These are phyloP conservation scores for Peronospora farinosa DNA, from an alignment of 352 stramenopile species.

Conservation along the genomic window DNA sequence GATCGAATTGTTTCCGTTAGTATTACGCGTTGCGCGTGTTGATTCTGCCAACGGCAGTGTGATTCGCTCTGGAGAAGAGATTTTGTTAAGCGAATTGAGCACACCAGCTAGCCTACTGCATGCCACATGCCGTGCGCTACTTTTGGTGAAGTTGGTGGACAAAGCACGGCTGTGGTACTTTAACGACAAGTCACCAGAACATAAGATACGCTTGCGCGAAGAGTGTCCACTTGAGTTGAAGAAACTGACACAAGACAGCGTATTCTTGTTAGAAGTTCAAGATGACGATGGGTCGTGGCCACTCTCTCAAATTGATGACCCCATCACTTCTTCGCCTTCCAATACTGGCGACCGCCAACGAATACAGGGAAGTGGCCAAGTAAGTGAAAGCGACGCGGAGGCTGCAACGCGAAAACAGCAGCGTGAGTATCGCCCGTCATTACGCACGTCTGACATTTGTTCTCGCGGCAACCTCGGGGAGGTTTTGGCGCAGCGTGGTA, in stretches of 20 bases:
- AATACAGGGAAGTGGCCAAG: constrained; percentile 13
- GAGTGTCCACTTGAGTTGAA: constrained; percentile 44
- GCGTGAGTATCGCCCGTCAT: constrained; percentile 36
- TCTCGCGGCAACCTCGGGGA: constrained; percentile 62
- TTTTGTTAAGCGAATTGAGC: constrained; percentile 60
- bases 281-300: constrained; percentile 83
- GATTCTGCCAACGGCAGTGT: constrained; percentile 59
- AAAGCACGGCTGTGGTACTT: constrained; percentile 82
- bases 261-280: constrained; percentile 79
- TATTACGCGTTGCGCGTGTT: constrained; percentile 70
- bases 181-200: constrained; percentile 55
- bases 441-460: constrained; percentile 72
- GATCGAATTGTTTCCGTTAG: constrained; percentile 74
- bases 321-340: constrained; percentile 33
- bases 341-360: constrained; percentile 17
- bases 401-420: constrained; percentile 32
- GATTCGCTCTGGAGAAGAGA: constrained; percentile 75
- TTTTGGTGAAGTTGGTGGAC: constrained; percentile 60
- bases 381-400: constrained; percentile 24
- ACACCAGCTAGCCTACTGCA: constrained; percentile 56
- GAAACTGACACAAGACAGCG: constrained; percentile 63
- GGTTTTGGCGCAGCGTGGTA: constrained; percentile 40
- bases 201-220: constrained; percentile 56
- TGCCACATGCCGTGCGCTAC: constrained; percentile 65
- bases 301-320: constrained; percentile 54